Base-by-base conservation (phyloP, 169 alveolate species). In the Plasmodium fragile region DNA sequence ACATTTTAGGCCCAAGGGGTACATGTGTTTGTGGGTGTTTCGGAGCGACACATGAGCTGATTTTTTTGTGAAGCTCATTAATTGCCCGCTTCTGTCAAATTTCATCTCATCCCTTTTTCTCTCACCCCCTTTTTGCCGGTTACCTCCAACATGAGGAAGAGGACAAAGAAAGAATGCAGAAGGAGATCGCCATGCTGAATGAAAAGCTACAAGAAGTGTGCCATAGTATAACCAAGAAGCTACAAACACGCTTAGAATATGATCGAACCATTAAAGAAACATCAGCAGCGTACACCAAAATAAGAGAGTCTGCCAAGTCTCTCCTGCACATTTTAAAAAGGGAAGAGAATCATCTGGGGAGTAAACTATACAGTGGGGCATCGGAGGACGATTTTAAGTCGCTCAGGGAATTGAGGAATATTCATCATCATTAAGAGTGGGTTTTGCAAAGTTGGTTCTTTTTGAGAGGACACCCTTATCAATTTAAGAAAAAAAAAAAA, bases 261-360 rank as follows among this genome's bases (percentile, higher is more conserved):
- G 98, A 97, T 81, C 96, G 96, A 95, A 96, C 98, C 49, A 98
- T 98, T 75, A 94, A 95, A 49, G 98, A 98, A 80, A 97, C 98
- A 30, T 98, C 97, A 82, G 95, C 97, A 41, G 99, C 99, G 4
- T 98, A 97, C 92, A 93, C 97, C 73, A 98, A 98, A 92, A 97
- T 97, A 81, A 93, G 97, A 59, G 99, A 97, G 92, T 96, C 98
- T 28, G 96, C 98, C 53, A 97, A 97, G 92, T 97, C 99, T 4
- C 94, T 97, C 43, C 92, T 97, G 45, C 98, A 97, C 87, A 97
- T 97, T 30, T 92, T 97, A 55, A 97, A 97, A 83, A 94, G 98
- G 81, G 98, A 97, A 85, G 95, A 97, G 16, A 95, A 92, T 6
- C 95, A 95, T 78, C 78, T 97, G 65, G 96, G 97, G 41, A 95